phyloP scores from a whole-genome alignment of 495 filamentous ascomycete genomes.

The Neurospora africana region DNA sequence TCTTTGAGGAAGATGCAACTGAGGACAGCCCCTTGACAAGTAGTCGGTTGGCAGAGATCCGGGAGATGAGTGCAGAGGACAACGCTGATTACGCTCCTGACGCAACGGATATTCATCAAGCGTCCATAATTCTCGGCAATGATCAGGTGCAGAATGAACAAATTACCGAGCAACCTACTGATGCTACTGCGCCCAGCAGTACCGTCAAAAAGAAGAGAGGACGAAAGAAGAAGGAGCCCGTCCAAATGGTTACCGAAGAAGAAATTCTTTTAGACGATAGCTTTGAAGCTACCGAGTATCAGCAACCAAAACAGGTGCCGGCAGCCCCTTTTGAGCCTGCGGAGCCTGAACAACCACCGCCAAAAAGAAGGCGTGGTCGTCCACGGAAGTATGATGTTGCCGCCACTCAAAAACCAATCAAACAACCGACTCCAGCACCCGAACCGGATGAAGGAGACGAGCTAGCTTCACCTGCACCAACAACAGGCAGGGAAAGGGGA shows the following conservation, averaged over 20 bases:
- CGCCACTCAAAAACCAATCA: not conserved
- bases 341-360: not conserved
- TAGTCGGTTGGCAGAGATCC: not conserved
- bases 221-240: slow-evolving; percentile 11
- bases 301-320: not conserved
- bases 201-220: slow-evolving; percentile 7
- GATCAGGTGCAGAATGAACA: not conserved
- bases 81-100: not conserved
- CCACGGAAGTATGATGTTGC: slow-evolving; percentile 4
- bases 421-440: not conserved
- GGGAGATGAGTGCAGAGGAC: not conserved
- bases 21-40: not conserved
- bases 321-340: not conserved
- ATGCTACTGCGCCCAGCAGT: not conserved
- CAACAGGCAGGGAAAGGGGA: slow-evolving; percentile 1
- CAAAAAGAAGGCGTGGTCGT: slow-evolving; percentile 12
- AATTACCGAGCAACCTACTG: not conserved
- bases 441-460: not conserved
- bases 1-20: not conserved
- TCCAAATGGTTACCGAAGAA: not conserved
- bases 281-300: not conserved
- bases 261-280: not conserved
- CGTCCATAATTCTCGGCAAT: not conserved
- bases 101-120: not conserved
- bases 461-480: not conserved